Conservation (phyloP, 257 asterid species). For the Apocynum venetum region DNA sequence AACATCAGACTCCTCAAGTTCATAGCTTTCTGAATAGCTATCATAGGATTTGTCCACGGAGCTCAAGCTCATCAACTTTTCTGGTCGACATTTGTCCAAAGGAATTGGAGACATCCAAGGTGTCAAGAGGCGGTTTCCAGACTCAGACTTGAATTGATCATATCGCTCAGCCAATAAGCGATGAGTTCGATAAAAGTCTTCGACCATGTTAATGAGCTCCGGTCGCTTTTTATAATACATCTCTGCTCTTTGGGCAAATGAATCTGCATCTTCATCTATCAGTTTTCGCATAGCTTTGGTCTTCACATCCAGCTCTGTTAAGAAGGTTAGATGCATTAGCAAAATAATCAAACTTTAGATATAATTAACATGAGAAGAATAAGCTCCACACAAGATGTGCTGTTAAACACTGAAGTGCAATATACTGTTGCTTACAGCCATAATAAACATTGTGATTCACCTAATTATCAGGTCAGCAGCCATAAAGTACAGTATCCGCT, state of each 20-base stretch:
- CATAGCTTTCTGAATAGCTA: conserved; percentile 74
- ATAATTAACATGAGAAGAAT: not conserved
- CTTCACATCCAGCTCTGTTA: conserved; percentile 67
- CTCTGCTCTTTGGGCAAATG: conserved; percentile 84
- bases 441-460: not conserved
- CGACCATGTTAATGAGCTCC: conserved; percentile 72
- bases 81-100: conserved; percentile 40
- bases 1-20: conserved; percentile 61
- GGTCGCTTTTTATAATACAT: conserved; percentile 91
- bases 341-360: not conserved
- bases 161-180: conserved; percentile 70
- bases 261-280: conserved; percentile 82
- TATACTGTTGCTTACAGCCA: too few relatives aligned
- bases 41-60: conserved; percentile 53
- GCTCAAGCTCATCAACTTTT: conserved; percentile 34
- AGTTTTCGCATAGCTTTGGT: conserved; percentile 61
- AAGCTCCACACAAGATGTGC: not conserved
- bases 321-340: not conserved
- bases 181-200: conserved; percentile 68
- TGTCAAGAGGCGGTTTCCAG: conserved; percentile 41
- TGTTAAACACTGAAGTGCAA: not conserved
- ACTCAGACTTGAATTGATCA: conserved; percentile 58
- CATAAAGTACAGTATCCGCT: not conserved
- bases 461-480: not conserved
- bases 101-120: conserved; percentile 58